Percentiles rank a stretch among this genome's conserved stretches.
phyloP scores from a whole-genome alignment of 371 early-diverging fungal species.

The Apophysomyces trapeziformis region DNA sequence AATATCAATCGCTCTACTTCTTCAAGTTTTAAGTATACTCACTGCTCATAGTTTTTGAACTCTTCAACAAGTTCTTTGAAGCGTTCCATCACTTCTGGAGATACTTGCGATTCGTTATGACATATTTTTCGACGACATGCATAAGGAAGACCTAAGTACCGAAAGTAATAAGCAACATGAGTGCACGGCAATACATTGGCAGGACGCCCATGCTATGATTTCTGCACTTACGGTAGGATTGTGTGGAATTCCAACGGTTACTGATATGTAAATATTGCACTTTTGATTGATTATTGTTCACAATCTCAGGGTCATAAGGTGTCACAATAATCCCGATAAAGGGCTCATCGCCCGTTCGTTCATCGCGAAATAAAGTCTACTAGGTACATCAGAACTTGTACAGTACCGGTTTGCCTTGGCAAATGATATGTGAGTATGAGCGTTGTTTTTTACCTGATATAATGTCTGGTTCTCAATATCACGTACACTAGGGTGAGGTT shows the following conservation, averaged over 20 bases:
- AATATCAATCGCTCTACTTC: background rate
- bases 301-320: slow-evolving; percentile 65
- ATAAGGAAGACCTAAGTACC: slow-evolving; percentile 51
- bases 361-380: slow-evolving; percentile 66
- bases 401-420: background rate
- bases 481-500: slow-evolving; percentile 80
- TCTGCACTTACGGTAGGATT: slow-evolving; percentile 49
- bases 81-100: slow-evolving; percentile 50
- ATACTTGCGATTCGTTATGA: slow-evolving; percentile 44
- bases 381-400: background rate
- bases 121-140: slow-evolving; percentile 51
- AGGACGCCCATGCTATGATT: too few species aligned
- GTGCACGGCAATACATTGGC: too few species aligned
- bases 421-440: background rate
- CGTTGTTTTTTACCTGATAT: slow-evolving; percentile 60
- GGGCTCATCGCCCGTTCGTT: slow-evolving; percentile 71
- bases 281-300: slow-evolving; percentile 53
- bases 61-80: slow-evolving; percentile 50
- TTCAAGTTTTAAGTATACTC: slow-evolving; percentile 30
- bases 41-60: slow-evolving; percentile 63
- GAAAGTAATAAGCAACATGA: background rate
- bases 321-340: slow-evolving; percentile 85
- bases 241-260: slow-evolving; percentile 44
- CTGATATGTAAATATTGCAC: slow-evolving; percentile 63
- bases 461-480: slow-evolving; percentile 85